These are phyloP conservation scores for Cyberlindnera mycetangii DNA, from an alignment of 805 yeast species.

Conservation along the genomic window DNA sequence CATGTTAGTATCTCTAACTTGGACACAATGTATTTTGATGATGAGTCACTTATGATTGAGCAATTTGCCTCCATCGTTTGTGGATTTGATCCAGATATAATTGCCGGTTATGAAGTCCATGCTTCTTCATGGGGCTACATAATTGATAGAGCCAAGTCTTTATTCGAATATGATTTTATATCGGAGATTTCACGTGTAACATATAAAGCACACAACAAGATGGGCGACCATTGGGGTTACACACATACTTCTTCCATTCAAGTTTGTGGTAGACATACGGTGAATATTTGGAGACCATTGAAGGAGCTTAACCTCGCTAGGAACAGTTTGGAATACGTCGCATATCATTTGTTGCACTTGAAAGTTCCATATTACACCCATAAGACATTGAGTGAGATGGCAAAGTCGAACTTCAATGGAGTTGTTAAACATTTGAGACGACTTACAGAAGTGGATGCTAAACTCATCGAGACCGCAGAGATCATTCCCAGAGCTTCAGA, in stretches of 20 bases:
- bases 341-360: constrained; percentile 62
- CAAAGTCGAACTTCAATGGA: constrained; percentile 31
- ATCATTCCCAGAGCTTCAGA: constrained; percentile 70
- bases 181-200: constrained; percentile 59
- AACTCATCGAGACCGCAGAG: constrained; percentile 51
- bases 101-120: constrained; percentile 83
- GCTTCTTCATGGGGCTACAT: constrained; percentile 87
- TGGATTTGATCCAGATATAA: constrained; percentile 78
- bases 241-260: constrained; percentile 68
- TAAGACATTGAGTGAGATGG: constrained; percentile 47
- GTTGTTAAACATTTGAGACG: constrained; percentile 46
- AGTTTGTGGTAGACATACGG: constrained; percentile 76
- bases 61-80: constrained; percentile 54
- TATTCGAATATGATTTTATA: constrained; percentile 51
- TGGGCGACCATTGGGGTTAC: constrained; percentile 76
- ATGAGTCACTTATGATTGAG: constrained; percentile 60
- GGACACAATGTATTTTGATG: constrained; percentile 32
- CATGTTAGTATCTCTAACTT: constrained; percentile 5
- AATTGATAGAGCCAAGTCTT: constrained; percentile 54
- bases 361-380: constrained; percentile 63
- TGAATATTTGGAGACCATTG: constrained; percentile 82
- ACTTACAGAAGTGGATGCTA: constrained; percentile 42
- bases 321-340: constrained; percentile 75
- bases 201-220: constrained; percentile 45
- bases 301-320: constrained; percentile 62